Conservation (phyloP, 805 yeast genomes). For the Spathaspora hagerdaliae region DNA sequence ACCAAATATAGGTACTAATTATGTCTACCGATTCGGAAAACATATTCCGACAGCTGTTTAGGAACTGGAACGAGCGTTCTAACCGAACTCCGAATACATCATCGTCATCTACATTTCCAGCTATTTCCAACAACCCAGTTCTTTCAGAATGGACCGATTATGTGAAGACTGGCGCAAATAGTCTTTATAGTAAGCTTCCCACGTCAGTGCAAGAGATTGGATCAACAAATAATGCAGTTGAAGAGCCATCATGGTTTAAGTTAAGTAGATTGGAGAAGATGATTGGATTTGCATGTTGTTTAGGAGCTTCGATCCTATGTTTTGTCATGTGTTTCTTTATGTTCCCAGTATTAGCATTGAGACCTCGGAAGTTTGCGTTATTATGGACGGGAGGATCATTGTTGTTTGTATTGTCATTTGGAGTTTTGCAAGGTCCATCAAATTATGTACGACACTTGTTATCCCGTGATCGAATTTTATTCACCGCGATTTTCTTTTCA, state of each 20-base stretch:
- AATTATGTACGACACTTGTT: slow-evolving; percentile 70
- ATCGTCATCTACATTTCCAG: not conserved
- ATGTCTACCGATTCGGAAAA: slow-evolving; percentile 24
- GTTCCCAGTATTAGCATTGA: slow-evolving; percentile 83
- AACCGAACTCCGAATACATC: slow-evolving; percentile 3
- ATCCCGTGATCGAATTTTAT: slow-evolving; percentile 72
- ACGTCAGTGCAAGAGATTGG: slow-evolving; percentile 18
- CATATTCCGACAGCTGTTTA: slow-evolving; percentile 30
- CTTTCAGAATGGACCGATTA: slow-evolving; percentile 43
- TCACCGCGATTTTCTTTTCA: slow-evolving; percentile 76
- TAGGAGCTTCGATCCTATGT: slow-evolving; percentile 74
- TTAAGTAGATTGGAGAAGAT: slow-evolving; percentile 77
- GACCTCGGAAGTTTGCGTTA: slow-evolving; percentile 87
- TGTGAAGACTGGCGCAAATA: slow-evolving; percentile 42
- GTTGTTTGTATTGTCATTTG: slow-evolving; percentile 83
- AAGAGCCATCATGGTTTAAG: slow-evolving; percentile 76
- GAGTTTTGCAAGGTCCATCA: slow-evolving; percentile 89
- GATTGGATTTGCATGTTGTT: slow-evolving; percentile 70
- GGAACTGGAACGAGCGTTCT: slow-evolving; percentile 23
- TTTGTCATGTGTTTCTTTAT: slow-evolving; percentile 77
- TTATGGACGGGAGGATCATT: slow-evolving; percentile 91
- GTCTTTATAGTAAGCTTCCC: slow-evolving; percentile 65
- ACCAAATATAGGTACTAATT: too few species aligned
- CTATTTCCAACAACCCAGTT: slow-evolving; percentile 18
- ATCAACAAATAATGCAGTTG: slow-evolving; percentile 35